Conservation (phyloP, 2,329 filamentous ascomycete species). For the Neocucurbitaria cava region DNA sequence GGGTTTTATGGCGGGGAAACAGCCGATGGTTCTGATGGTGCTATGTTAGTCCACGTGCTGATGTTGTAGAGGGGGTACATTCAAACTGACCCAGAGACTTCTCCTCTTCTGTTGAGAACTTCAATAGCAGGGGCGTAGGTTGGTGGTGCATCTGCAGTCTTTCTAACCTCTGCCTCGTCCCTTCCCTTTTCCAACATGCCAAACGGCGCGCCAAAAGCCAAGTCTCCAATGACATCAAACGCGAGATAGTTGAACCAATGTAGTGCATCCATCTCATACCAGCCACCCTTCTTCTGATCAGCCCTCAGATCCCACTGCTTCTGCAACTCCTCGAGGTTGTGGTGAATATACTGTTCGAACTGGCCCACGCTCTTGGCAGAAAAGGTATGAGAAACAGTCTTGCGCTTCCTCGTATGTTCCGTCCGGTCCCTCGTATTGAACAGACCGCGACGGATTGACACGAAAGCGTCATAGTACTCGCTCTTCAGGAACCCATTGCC, state of each 20-base stretch:
- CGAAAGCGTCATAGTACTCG: conserved; percentile 90
- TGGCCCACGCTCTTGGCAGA: conserved; percentile 79
- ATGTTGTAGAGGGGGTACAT: not conserved
- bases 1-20: conserved; percentile 75
- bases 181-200: conserved; percentile 81
- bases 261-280: conserved; percentile 73
- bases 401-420: conserved; percentile 88
- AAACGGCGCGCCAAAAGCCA: conserved; percentile 79
- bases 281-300: conserved; percentile 58
- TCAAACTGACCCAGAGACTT: conserved; percentile 71
- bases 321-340: conserved; percentile 77
- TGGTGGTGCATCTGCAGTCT: conserved; percentile 65
- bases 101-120: conserved; percentile 85
- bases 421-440: conserved; percentile 87
- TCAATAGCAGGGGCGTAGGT: conserved; percentile 81
- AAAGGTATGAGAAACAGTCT: conserved; percentile 87
- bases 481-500: conserved; percentile 62
- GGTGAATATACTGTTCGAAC: conserved; percentile 88
- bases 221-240: conserved; percentile 60
- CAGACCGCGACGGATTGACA: conserved; percentile 82
- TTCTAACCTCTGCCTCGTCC: conserved; percentile 77
- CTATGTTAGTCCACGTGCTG: conserved; percentile 10
- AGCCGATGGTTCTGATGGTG: conserved; percentile 68
- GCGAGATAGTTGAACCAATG: conserved; percentile 80
- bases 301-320: conserved; percentile 73